Evolutionary conservation across 2,329 filamentous ascomycete genomes (phyloP), one percentile per base, ranked within the genome.

Genomic region (Talaromyces sp.): DNA sequence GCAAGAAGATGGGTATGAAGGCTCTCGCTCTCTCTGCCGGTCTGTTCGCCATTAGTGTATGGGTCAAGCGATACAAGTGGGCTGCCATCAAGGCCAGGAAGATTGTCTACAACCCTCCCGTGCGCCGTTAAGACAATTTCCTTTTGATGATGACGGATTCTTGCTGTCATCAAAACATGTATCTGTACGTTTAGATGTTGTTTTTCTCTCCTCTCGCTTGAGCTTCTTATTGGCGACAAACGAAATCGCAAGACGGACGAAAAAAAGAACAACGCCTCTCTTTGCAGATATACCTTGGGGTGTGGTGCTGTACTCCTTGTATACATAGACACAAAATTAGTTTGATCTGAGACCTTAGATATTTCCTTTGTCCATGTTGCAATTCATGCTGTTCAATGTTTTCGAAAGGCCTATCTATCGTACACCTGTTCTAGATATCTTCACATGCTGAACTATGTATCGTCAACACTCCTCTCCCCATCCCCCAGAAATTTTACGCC

Each of bases 31-130:
- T 96, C 69, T 87, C 88, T 61, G 84, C 89, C 66, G 86, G 88
- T 66, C 83, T 99, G 67, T 90, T 92, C 76, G 92, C 91, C 63
- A 74, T 98, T 73, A 96, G 90, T 78, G 87, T 99, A 72, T 99
- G 93, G 92, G 89, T 98, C 69, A 99, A 99, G 90, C 88, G 93
- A 83, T 99, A 99, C 88, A 99, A 98, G 88, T 99, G 95, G 95
- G 85, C 92, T 65, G 88, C 90, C 73, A 82, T 99, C 79, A 99
- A 99, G 89, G 90, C 92, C 72, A 89, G 95, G 76, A 96, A 98
- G 88, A 82, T 98, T 71, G 84, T 87, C 71, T 96, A 96, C 82
- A 90, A 88, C 76, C 91, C 92, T 67, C 92, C 92, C 33, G 71
- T 76, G 66, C 66, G 69, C 70, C 70, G 71, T 66, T 67, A 68